Base-by-base conservation (phyloP, 2,329 filamentous ascomycete species). In the Bertia moriformis region DNA sequence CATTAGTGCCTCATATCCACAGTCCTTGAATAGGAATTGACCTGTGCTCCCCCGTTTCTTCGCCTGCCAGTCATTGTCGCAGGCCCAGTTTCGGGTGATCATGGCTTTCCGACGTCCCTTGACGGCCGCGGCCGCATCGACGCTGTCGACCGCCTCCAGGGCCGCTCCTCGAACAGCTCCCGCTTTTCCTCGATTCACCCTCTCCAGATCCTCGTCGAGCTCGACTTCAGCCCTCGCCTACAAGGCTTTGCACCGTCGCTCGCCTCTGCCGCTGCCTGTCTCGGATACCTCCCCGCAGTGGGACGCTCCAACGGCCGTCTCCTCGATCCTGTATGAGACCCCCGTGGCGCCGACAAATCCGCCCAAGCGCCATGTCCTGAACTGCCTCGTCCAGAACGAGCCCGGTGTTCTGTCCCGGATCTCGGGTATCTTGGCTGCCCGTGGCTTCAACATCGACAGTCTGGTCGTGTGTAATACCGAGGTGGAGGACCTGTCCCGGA, bases 371-470 rank as follows among this genome's bases (percentile, higher is more conserved):
- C 91, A 98, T 63, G 76, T 98, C 55, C 79, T 98, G 62, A 98
- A 98, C 66, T 98, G 91, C 59, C 74, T 98, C 44, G 91, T 98
- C 44, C 91, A 98, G 63, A 98, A 98, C 65, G 91, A 98, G 67
- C 91, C 91, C 12, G 91, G 91, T 65, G 91, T 98, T 41, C 70
- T 98, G 42, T 96, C 89, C 39, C 87, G 91, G 43, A 85, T 98
- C 7, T 96, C 91, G 1, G 91, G 91, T 40, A 96, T 98, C 55
- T 70, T 98, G 22, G 91, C 91, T 12, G 91, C 91, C 33, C 78
- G 91, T 42, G 91, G 91, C 47, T 98, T 98, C 77, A 98, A 98
- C 68, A 98, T 98, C 53, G 91, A 98, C 71, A 93, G 84, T 40
- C 69, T 98, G 46, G 91, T 98, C 40, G 91, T 98, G 44, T 98